Evolutionary conservation across 2,329 filamentous ascomycete genomes (phyloP).

Genomic region (Xylariomycetidae sp.): DNA sequence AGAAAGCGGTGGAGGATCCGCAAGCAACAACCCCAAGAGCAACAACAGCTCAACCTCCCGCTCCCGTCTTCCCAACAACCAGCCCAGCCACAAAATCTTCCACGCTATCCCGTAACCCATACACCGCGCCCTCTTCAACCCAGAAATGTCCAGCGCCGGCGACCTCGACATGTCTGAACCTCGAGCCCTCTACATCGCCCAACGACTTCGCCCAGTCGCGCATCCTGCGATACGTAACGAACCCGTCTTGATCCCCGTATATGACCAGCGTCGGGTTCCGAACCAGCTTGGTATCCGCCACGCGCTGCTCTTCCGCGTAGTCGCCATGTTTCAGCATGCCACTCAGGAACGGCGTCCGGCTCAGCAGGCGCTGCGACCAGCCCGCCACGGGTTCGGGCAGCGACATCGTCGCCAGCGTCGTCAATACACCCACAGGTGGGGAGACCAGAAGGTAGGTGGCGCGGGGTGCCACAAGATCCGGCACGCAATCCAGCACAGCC

Average conservation of each 20-base stretch:
- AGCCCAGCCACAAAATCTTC: constrained; percentile 7
- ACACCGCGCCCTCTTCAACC: constrained; percentile 46
- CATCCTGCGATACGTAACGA: constrained; percentile 61
- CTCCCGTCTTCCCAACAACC: background rate
- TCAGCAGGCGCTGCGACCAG: too few species aligned
- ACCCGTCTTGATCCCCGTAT: constrained; percentile 70
- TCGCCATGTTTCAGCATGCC: too few species aligned
- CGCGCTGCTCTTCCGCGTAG: constrained; percentile 7
- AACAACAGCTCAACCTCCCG: too few species aligned
- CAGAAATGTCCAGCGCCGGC: constrained; percentile 57
- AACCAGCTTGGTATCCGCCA: constrained; percentile 50
- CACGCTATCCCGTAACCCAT: constrained; percentile 13
- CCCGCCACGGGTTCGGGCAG: constrained; percentile 30
- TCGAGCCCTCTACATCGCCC: constrained; percentile 32
- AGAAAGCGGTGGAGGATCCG: too few species aligned
- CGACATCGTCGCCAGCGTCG: constrained; percentile 57
- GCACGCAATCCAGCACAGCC: constrained; percentile 22
- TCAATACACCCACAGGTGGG: constrained; percentile 56
- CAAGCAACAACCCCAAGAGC: too few species aligned
- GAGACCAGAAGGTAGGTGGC: constrained; percentile 61
- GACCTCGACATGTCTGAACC: constrained; percentile 44
- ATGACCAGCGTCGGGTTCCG: constrained; percentile 59
- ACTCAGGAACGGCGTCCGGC: too few species aligned
- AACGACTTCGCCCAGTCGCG: constrained; percentile 59
- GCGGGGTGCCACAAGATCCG: constrained; percentile 30